Evolutionary conservation across 148 eudicot species (phyloP).

Genomic region (Fagopyrum homotropicum): DNA sequence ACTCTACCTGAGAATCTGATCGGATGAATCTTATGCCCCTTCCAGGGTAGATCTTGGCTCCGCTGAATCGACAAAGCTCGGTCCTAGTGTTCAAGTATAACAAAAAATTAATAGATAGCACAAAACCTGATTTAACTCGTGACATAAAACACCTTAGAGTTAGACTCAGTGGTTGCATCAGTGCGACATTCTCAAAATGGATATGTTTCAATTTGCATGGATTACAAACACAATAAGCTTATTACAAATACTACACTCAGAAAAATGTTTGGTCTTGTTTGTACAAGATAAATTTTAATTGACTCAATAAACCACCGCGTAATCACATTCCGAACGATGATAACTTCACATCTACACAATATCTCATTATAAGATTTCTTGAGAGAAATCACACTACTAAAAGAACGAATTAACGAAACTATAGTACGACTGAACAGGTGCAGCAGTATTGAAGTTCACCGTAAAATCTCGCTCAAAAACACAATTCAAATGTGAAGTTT

Average conservation of each 20-base stretch:
- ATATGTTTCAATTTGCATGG: not conserved
- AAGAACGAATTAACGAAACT: not conserved
- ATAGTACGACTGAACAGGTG: not conserved
- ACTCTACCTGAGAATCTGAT: conserved; percentile 1
- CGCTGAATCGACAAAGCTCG: not conserved
- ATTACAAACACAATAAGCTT: not conserved
- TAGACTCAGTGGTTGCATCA: not conserved
- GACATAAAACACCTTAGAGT: not conserved
- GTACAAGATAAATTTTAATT: too few relatives aligned
- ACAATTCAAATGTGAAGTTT: not conserved
- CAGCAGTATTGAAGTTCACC: not conserved
- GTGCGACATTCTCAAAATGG: not conserved
- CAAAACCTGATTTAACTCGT: not conserved
- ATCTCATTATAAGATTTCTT: not conserved
- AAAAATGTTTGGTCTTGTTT: not conserved
- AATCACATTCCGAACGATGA: not conserved
- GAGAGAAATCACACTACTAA: not conserved
- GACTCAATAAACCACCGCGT: not conserved
- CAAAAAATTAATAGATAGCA: not conserved
- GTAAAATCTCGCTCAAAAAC: not conserved
- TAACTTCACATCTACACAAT: not conserved
- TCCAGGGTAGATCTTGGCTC: not conserved
- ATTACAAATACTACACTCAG: not conserved
- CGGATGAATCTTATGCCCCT: conserved; percentile 1
- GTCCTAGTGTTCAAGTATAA: not conserved